These are phyloP conservation scores for Glycine latifolia DNA, from an alignment of 306 rosid species.

Conservation along the genomic window DNA sequence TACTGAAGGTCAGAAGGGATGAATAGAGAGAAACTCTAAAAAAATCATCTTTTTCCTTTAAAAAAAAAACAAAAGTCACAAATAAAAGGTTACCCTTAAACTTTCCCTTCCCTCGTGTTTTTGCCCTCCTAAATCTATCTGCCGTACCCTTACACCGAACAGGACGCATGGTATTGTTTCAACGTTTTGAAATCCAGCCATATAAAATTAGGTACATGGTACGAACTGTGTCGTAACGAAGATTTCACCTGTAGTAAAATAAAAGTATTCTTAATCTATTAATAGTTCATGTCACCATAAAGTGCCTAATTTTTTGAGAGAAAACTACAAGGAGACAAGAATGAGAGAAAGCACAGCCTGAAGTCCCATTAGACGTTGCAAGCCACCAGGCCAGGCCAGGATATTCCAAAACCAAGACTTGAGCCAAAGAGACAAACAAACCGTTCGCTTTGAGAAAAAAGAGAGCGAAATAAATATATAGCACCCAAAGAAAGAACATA, in stretches of 20 bases:
- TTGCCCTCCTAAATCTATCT: not conserved
- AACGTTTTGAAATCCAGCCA: not conserved
- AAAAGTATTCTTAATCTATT: too few species aligned
- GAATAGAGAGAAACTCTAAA: too few species aligned
- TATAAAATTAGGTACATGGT: not conserved
- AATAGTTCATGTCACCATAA: too few species aligned
- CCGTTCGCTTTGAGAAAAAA: constrained; percentile 38
- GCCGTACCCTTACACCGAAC: not conserved
- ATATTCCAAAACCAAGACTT: constrained; percentile 33
- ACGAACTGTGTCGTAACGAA: not conserved
- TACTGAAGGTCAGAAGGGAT: too few species aligned
- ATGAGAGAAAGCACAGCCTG: constrained; percentile 16
- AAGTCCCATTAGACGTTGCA: constrained; percentile 7
- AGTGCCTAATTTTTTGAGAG: not conserved
- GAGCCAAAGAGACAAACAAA: constrained; percentile 30
- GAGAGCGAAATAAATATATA: not conserved
- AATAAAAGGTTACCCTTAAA: not conserved
- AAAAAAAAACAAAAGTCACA: too few species aligned
- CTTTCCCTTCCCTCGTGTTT: not conserved
- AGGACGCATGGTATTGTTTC: not conserved
- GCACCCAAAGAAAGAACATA: not conserved
- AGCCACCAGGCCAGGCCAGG: not conserved
- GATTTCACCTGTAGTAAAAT: not conserved
- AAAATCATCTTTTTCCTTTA: too few species aligned
- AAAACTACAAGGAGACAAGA: not conserved